These are phyloP conservation scores for Debaryomyces udenii DNA, from an alignment of 1,139 yeast species.

Conservation along the genomic window DNA sequence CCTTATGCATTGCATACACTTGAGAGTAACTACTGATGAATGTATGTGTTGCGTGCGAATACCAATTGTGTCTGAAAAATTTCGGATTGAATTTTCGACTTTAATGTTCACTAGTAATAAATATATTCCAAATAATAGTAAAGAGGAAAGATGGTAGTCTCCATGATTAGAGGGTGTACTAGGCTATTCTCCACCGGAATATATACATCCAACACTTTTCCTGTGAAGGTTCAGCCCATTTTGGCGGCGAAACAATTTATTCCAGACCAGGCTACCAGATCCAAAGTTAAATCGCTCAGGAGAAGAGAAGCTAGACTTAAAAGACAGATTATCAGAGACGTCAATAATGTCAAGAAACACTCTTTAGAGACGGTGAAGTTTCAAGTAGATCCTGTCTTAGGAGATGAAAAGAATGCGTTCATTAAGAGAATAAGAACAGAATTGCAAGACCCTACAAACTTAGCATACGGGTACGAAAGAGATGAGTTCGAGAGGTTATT, in stretches of 20 bases:
- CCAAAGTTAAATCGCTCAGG: conserved; percentile 40
- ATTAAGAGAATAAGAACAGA: conserved; percentile 67
- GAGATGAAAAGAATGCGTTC: conserved; percentile 68
- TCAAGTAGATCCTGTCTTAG: conserved; percentile 75
- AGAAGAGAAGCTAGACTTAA: conserved; percentile 46
- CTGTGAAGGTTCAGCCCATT: conserved; percentile 25
- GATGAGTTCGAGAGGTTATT: conserved; percentile 74
- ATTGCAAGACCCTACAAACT: conserved; percentile 59
- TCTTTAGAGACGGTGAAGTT: conserved; percentile 35
- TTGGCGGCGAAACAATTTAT: conserved; percentile 39
- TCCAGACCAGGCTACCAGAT: conserved; percentile 29
- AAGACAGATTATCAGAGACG: conserved; percentile 48
- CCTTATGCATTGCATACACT: too few species aligned
- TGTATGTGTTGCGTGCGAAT: not conserved
- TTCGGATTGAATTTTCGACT: conserved; percentile 10
- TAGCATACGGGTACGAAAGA: conserved; percentile 61
- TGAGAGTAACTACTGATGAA: not conserved
- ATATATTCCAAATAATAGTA: not conserved
- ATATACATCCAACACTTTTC: conserved; percentile 14
- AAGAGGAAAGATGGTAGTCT: too few species aligned
- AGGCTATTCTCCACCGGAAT: conserved; percentile 20
- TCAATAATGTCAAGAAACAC: conserved; percentile 49
- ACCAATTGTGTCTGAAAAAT: conserved; percentile 3
- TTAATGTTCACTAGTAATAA: too few species aligned
- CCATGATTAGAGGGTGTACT: too few species aligned